Conservation (phyloP, 345 rosid species). For the Salix udensis region DNA sequence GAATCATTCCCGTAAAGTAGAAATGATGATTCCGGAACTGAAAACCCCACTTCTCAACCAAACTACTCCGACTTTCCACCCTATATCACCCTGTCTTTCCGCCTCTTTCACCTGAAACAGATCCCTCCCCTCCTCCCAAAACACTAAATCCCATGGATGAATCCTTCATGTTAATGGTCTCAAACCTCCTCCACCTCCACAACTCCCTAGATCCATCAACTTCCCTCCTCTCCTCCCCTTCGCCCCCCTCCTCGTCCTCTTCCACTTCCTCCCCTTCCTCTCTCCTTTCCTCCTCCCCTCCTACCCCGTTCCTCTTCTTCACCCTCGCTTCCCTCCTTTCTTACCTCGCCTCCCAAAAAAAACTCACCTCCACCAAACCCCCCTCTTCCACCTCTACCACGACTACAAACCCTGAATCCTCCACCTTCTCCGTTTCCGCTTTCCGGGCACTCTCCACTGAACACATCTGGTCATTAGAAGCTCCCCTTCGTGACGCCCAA, state of each 20-base stretch:
- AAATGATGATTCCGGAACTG: neutral
- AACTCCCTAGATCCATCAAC: slow-evolving; percentile 73
- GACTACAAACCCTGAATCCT: slow-evolving; percentile 34
- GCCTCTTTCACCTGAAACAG: neutral
- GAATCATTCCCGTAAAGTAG: neutral
- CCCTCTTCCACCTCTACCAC: slow-evolving; percentile 15
- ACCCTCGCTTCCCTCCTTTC: slow-evolving; percentile 41
- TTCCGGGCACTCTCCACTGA: slow-evolving; percentile 90
- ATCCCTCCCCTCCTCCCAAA: neutral
- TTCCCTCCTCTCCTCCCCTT: slow-evolving; percentile 51
- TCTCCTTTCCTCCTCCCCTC: slow-evolving; percentile 29
- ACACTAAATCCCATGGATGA: slow-evolving; percentile 66
- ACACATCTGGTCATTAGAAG: slow-evolving; percentile 78
- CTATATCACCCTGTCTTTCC: neutral
- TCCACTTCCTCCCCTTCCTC: slow-evolving; percentile 28
- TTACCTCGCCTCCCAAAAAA: slow-evolving; percentile 31
- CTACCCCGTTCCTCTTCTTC: slow-evolving; percentile 34
- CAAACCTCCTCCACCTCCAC: slow-evolving; percentile 90
- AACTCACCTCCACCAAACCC: slow-evolving; percentile 12
- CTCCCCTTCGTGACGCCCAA: slow-evolving; percentile 81
- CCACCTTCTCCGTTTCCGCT: slow-evolving; percentile 69
- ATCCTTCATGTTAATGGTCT: slow-evolving; percentile 74
- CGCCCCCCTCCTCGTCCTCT: slow-evolving; percentile 29
- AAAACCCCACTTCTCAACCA: neutral
- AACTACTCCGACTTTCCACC: neutral